Evolutionary conservation across 768 basidiomycete genomes (phyloP).

Genomic region (Pleurotus eryngii): DNA sequence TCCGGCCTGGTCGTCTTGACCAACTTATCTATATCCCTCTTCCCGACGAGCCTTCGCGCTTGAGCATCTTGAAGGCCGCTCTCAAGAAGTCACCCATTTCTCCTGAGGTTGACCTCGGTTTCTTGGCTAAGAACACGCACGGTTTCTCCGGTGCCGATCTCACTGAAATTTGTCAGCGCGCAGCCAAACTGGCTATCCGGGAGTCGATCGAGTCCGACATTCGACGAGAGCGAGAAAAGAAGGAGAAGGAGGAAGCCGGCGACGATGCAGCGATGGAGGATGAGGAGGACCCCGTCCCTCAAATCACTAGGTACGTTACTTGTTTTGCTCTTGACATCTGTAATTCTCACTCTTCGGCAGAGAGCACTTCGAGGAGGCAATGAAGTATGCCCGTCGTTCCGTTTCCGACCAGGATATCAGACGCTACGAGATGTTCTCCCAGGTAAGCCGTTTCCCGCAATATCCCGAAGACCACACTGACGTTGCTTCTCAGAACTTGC

Average conservation of each 20-base stretch:
- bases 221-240: conserved; percentile 69
- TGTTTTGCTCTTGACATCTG: neutral
- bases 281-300: conserved; percentile 86
- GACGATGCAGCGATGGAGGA: conserved; percentile 69
- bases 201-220: conserved; percentile 95
- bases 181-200: conserved; percentile 95
- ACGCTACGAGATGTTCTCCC: conserved; percentile 97
- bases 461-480: conserved; percentile 8
- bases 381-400: conserved; percentile 95
- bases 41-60: conserved; percentile 88
- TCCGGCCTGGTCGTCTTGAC: conserved; percentile 97
- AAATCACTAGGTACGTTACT: conserved; percentile 62
- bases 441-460: conserved; percentile 42
- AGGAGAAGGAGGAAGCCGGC: conserved; percentile 73
- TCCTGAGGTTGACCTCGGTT: conserved; percentile 75
- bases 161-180: conserved; percentile 98
- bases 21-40: conserved; percentile 99
- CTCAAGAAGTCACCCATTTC: conserved; percentile 92
- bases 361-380: conserved; percentile 98
- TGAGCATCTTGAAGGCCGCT: conserved; percentile 87
- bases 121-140: conserved; percentile 89
- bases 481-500: conserved; percentile 60
- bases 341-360: conserved; percentile 24
- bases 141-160: conserved; percentile 99
- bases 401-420: conserved; percentile 96